These are phyloP conservation scores for Zea luxurians DNA, from an alignment of 176 grass and related monocot species.

Conservation along the genomic window DNA sequence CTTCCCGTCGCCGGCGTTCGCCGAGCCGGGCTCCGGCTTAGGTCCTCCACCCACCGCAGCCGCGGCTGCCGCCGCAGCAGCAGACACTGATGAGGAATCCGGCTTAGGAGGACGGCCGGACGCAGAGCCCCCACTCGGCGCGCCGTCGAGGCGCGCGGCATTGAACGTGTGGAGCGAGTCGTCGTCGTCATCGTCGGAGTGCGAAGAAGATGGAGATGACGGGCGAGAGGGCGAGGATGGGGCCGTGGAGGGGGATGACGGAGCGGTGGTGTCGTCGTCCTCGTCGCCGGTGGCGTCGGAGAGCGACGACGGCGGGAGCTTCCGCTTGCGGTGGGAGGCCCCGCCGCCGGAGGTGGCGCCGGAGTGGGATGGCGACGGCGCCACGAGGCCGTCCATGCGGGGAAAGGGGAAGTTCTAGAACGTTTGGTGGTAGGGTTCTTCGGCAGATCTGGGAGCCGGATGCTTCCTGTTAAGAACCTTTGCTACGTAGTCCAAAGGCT, in stretches of 20 bases:
- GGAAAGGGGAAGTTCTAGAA: constrained; percentile 18
- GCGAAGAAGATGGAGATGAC: constrained; percentile 53
- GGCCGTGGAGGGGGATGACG: constrained; percentile 54
- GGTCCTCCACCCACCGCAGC: constrained; percentile 29
- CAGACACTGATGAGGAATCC: constrained; percentile 43
- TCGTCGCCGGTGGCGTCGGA: constrained; percentile 78
- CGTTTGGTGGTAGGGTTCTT: constrained; percentile 47
- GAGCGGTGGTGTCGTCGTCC: constrained; percentile 70
- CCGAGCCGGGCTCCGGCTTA: constrained; percentile 46
- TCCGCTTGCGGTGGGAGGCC: constrained; percentile 80
- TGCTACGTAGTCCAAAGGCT: no score
- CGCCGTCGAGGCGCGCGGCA: constrained; percentile 49
- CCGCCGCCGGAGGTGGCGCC: constrained; percentile 78
- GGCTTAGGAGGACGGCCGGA: constrained; percentile 54
- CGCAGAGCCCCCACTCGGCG: constrained; percentile 35
- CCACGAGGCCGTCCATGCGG: constrained; percentile 73
- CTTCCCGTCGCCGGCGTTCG: constrained; percentile 45
- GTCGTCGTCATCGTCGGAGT: constrained; percentile 62
- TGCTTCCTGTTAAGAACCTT: no score
- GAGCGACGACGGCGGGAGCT: constrained; percentile 71
- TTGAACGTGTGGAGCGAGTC: constrained; percentile 56
- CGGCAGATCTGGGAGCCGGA: constrained; percentile 35
- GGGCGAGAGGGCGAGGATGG: constrained; percentile 49
- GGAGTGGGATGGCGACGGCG: constrained; percentile 80
- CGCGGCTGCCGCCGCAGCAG: not conserved